Evolutionary conservation across 202 grass and related monocot genomes (phyloP), one percentile per base, ranked within the genome.

Genomic region (Setaria viridis): DNA sequence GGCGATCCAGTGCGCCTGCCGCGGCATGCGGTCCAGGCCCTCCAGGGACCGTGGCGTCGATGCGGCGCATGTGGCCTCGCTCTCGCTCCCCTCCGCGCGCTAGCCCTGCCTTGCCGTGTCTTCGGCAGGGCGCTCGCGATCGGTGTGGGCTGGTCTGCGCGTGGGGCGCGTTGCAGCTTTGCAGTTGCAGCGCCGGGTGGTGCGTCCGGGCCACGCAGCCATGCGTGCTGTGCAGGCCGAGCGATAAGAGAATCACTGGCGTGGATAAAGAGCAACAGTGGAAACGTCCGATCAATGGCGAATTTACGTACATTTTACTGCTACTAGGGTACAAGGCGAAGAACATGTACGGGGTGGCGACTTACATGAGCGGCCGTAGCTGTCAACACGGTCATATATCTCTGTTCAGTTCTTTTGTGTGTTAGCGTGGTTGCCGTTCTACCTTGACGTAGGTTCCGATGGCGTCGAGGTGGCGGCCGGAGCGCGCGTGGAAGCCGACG

Each of bases 401-500:
- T 68, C 37, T 68, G 15, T 16, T 20, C 64, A 8, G 25, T 54
- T 7, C 0, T 1, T 0, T 9, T 45, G 43, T 30, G 25, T 73
- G 71, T 54, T 47, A 45, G 11, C 16, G 11, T 19, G 1, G 6
- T 30, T n/a, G 78, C 4, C 8, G 55, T 42, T 29, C 71, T 9
- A 73, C 57, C 85, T 66, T 83, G 63, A 88, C 82, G 70, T 88
- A 90, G 48, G 79, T 85, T 49, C 88, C 88, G 55, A 93, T 37
- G 12, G 85, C 88, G 73, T 90, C 80, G 37, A 93, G 80, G 76
- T 77, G 70, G 62, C 62, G 77, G 3, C 77, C 81, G 30, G 91
- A 93, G 29, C 88, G 85, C 42, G 64, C 81, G 79, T 90, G 88
- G 77, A 93, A 90, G 76, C 82, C 85, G 47, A 90, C 55, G 54